Evolutionary conservation across 192 early-diverging fungal species (phyloP), one percentile per base, ranked within the genome.

Genomic region (Linnemannia hyalina): DNA sequence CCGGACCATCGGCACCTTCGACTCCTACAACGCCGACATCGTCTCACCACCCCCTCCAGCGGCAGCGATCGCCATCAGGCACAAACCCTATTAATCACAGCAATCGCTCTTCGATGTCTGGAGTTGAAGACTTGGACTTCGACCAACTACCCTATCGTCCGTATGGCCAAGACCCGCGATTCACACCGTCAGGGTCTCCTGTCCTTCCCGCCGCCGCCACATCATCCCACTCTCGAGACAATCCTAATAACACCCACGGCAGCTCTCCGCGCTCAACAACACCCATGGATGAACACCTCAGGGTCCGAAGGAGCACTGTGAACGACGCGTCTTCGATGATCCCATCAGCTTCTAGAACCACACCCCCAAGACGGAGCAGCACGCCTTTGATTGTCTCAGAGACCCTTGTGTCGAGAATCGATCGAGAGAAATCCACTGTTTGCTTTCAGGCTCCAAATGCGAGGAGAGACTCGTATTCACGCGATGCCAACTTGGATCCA

Each of bases 391-490:
- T 76, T 36, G 52, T 74, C 1, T 32, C 73, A 15, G 77, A 84
- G 74, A 70, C 82, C 32, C 75, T 84, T 3, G 74, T 84, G 32
- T 78, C 77, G 4, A 63, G 69, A 63, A 80, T 84, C n/a, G 82
- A 84, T 44, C 44, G 82, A 23, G 82, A 84, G 47, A 84, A 84
- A 15, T 84, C 82, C 1, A 84, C 82, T 23, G 74, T 75, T 26
- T 84, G 82, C 35, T 84, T 84, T 55, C 82, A 84, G 68, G n/a
- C 32, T 11, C 82, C 82, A n/a, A 22, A 42, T 4, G 32, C 68
- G 11, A 70, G 18, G 23, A 46, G 32, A 3, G 77, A 82, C 23
- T 57, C 77, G 1, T 76, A 78, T 57, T 40, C 65, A 35, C 71
- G 82, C 32, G 82, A 84, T 36, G 18, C 55, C 15, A 70, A 75